A percentile compares a stretch with the other conserved stretches of the same genome.
Conservation (phyloP, 1,284 basidiomycete genomes). For the Gomphus sp. region DNA sequence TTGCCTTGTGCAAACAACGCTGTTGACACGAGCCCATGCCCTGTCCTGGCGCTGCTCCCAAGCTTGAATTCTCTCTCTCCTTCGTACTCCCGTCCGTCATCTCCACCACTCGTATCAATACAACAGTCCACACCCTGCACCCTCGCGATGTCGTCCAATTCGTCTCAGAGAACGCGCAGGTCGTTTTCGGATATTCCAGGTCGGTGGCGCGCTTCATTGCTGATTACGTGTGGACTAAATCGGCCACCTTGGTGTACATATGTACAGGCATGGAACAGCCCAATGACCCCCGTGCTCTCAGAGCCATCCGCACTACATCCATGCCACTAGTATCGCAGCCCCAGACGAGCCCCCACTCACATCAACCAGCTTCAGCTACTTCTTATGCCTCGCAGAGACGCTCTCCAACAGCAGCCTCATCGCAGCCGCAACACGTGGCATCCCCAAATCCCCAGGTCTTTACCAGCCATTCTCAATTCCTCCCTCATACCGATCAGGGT, state of each 20-base stretch:
- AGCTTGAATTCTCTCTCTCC: neutral
- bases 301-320: neutral
- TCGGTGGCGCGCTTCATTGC: constrained; percentile 6
- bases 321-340: neutral
- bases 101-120: neutral
- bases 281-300: constrained; percentile 2
- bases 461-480: constrained; percentile 31
- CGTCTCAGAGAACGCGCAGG: constrained; percentile 1
- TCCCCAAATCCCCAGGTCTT: constrained; percentile 29
- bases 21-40: constrained; percentile 11
- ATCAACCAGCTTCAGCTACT: neutral
- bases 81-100: neutral
- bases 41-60: constrained; percentile 3
- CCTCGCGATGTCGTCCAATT: constrained; percentile 1
- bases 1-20: constrained; percentile 10
- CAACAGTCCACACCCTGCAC: neutral
- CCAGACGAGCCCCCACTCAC: neutral
- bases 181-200: constrained; percentile 5
- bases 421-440: constrained; percentile 32
- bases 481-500: constrained; percentile 26
- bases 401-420: constrained; percentile 10
- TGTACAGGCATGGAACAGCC: constrained; percentile 6
- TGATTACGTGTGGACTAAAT: constrained; percentile 3
- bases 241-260: neutral
- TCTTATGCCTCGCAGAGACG: neutral